Evolutionary conservation across 192 early-diverging fungal species (phyloP), one percentile per base, ranked within the genome.

Genomic region (Mortierella alpina): DNA sequence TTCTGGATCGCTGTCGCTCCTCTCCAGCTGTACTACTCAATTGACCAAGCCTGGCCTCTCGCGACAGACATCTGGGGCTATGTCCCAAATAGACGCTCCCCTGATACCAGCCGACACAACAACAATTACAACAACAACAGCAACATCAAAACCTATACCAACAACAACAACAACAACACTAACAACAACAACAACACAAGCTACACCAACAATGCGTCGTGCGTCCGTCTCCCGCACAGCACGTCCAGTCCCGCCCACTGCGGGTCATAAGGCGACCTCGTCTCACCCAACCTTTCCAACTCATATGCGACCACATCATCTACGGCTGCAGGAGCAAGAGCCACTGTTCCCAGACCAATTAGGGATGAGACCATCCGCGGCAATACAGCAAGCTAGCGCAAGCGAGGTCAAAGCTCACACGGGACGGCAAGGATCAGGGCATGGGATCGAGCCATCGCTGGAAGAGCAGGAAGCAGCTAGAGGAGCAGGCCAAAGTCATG

Each of bases 11-110:
- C 63, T 67, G 40, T 70, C 75, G 0, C 46, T 70, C 2, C 49
- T 60, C 7, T 78, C 75, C 20, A 70, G 63, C 48, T 47, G 60
- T 31, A 63, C 75, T n/a, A 70, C 63, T 11, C 68, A 70, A 50
- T 56, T 64, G 50, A 70, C 75, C 10, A 69, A 59, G 47, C 68
- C 74, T 17, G 74, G 61, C 50, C 63, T 65, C 47, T 66, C 23
- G 42, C 46, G 18, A 14, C 60, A 45, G 4, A 10, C 48, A 20
- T 50, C 17, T 22, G 61, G 47, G 15, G 51, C 40, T 14, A 49
- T 46, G 22, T 44, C 10, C 9, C 40, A 1, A 17, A 58, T 15
- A 52, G 49, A 45, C 13, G 20, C 18, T 8, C 31, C 31, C 31
- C 1, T 31, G 31, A 31, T 31, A 31, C 31, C 22, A 57, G 22